These are phyloP conservation scores for Pachysandra terminalis DNA, from an alignment of 164 flowering plant species.

Conservation along the genomic window DNA sequence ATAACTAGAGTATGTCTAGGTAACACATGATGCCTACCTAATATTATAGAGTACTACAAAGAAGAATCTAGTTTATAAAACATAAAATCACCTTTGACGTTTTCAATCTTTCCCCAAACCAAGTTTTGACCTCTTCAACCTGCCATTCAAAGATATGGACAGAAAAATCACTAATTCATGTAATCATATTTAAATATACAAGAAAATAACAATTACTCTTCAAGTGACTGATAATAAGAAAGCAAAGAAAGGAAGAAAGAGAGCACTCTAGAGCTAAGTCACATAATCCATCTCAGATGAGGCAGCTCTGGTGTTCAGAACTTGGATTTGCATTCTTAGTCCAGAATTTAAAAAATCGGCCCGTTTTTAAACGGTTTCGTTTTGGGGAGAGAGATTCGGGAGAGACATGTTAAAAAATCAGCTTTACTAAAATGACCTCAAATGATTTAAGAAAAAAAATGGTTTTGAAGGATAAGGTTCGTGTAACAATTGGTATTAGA, in stretches of 20 bases:
- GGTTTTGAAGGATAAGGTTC: too few relatives aligned
- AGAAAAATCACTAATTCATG: slow-evolving; percentile 6
- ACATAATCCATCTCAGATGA: too few relatives aligned
- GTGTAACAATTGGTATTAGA: too few relatives aligned
- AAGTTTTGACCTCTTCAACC: slow-evolving; percentile 85
- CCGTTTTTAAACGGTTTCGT: too few relatives aligned
- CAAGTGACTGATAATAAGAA: background rate
- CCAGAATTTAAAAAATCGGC: too few relatives aligned
- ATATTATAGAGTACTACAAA: background rate
- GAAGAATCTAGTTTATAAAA: background rate
- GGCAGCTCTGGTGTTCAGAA: too few relatives aligned
- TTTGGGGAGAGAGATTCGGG: too few relatives aligned
- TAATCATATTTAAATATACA: background rate
- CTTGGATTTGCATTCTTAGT: too few relatives aligned
- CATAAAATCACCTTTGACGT: slow-evolving; percentile 41
- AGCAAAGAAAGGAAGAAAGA: background rate
- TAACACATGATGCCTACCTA: background rate
- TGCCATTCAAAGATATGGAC: slow-evolving; percentile 26
- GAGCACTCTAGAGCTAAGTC: background rate
- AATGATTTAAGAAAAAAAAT: too few relatives aligned
- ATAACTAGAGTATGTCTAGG: background rate
- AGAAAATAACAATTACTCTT: background rate
- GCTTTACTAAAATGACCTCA: too few relatives aligned
- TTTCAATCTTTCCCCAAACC: slow-evolving; percentile 68
- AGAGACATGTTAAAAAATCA: too few relatives aligned